These are phyloP conservation scores for Trichopus zeylanicus DNA, from an alignment of 116 monocot genomes.

Conservation along the genomic window DNA sequence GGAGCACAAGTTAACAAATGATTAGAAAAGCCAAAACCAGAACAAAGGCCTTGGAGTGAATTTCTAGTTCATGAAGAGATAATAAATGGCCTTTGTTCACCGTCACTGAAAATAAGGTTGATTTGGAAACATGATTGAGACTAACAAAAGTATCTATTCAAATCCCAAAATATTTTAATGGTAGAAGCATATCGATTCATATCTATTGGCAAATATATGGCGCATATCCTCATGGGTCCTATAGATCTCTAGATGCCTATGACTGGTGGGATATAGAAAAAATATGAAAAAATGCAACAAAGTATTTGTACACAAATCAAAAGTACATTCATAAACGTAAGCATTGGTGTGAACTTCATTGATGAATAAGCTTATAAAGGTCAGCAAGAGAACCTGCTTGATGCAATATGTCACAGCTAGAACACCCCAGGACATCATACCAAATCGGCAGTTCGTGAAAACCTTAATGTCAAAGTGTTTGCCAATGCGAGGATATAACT, in stretches of 20 bases:
- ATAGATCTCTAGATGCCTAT: background rate
- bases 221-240: background rate
- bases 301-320: no score
- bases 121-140: background rate
- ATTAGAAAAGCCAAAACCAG: no score
- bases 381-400: constrained; percentile 63
- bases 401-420: constrained; percentile 94
- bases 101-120: no score
- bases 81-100: no score
- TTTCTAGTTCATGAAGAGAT: no score
- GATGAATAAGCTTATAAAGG: background rate
- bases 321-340: no score
- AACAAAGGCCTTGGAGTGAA: no score
- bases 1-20: no score
- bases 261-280: background rate
- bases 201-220: background rate
- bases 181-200: background rate
- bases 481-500: constrained; percentile 95
- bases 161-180: background rate
- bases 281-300: background rate
- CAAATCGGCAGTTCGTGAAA: constrained; percentile 96
- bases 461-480: constrained; percentile 95
- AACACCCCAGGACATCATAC: constrained; percentile 99
- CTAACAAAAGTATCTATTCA: background rate
- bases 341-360: no score